A percentile compares a stretch with the other conserved stretches of the same genome.
phyloP scores from a whole-genome alignment of 106 monocot genomes.

The Phalaenopsis aphrodite region DNA sequence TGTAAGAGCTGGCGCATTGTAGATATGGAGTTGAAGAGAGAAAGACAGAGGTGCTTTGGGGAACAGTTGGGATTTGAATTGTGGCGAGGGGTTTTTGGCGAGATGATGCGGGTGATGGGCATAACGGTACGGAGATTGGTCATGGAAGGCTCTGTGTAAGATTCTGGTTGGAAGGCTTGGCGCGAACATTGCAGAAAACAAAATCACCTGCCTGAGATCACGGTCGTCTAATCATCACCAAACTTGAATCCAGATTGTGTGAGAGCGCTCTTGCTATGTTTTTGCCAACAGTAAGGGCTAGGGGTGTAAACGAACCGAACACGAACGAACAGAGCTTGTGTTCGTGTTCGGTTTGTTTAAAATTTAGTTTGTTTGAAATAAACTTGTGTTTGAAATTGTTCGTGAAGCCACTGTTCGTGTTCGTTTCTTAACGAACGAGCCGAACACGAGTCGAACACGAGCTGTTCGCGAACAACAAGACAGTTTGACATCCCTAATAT shows the following conservation, averaged over 20 bases:
- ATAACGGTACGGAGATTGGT: background rate
- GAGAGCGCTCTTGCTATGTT: constrained; percentile 58
- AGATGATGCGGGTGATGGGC: background rate
- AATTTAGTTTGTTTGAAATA: no score
- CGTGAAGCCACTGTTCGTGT: no score
- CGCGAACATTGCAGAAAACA: no score
- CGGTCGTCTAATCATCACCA: constrained; percentile 61
- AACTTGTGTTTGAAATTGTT: no score
- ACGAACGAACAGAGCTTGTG: no score
- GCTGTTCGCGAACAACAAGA: no score
- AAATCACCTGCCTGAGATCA: constrained; percentile 60
- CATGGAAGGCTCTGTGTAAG: background rate
- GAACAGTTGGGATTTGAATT: constrained; percentile 1
- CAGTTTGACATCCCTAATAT: no score
- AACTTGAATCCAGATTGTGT: constrained; percentile 62
- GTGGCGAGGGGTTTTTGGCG: background rate
- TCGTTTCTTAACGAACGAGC: no score
- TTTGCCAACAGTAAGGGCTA: background rate
- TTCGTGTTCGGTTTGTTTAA: no score
- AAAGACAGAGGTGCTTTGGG: constrained; percentile 28
- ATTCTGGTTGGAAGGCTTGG: no score
- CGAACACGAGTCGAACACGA: no score
- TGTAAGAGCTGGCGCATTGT: constrained; percentile 36
- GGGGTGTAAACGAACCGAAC: no score
- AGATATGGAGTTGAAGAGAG: constrained; percentile 31